Evolutionary conservation across 352 stramenopile species (phyloP), one percentile per base, ranked within the genome.

Genomic region (Pythium myriotylum): DNA sequence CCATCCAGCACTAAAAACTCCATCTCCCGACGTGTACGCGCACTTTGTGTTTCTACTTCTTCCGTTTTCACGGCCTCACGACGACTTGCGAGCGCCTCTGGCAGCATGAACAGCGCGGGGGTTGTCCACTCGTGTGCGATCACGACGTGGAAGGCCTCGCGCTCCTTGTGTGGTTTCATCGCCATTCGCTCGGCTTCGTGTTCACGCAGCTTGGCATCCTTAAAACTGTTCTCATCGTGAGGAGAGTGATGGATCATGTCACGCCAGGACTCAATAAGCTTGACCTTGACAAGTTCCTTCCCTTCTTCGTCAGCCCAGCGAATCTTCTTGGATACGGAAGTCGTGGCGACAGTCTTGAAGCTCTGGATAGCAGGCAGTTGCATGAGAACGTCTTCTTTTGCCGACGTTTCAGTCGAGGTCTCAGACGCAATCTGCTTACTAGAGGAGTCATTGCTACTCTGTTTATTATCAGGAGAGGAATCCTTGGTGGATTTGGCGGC

Each of bases 231-330:
- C 48, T 89, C 76, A 10, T 94, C 84, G 55, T 86, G 77, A 2
- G 76, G 65, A 16, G 85, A 72, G 43, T 87, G 69, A 24, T 84
- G 69, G 39, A 93, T 77, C 56, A 89, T 73, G 45, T 95, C 86
- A 19, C 86, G 76, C 86, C 86, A 95, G 19, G 86, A 95, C 62
- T 95, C 86, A 37, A 95, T 95, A 16, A 93, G 59, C 59, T 92
- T 89, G 57, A 95, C 61, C 65, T 91, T 86, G 23, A 89, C 77
- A 8, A 95, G 76, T 12, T 93, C 86, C 39, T 81, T 69, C 46
- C 86, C 86, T 26, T 70, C 77, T 62, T 95, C 79, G 55, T 95
- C 86, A 0, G 86, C 86, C 86, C 86, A 95, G 27, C 81, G 82
- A 64, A 95, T 95, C 46, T 80, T 76, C 53, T 89, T 89, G 45